Evolutionary conservation across 208 protist species (phyloP), one percentile per base, ranked within the genome.

Genomic region (Crithidia brevicula): DNA sequence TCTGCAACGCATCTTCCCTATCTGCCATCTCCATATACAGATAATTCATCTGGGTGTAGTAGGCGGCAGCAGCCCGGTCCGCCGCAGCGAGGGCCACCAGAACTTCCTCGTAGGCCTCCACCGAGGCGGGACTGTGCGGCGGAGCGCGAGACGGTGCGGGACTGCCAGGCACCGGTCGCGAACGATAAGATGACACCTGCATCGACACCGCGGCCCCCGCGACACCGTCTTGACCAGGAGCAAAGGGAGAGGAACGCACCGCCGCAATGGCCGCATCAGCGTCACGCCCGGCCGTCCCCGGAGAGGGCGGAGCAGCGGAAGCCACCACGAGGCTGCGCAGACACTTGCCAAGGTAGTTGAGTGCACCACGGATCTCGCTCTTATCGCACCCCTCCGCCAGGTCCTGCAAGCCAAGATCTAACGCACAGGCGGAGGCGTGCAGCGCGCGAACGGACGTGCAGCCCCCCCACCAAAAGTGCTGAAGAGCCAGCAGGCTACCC

Each of bases 381-480:
- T 67, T 78, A 47, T 73, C 54, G 33, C 74, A 85, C 33, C 53
- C 65, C 50, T 62, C 62, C 16, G 81, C 72, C 2, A 90, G 54
- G 42, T 86, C 60, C 22, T 38, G 40, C n/a, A 91, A 31, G 2
- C 67, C 46, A 15, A 58, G 10, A 25, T 60, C 40, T 20, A 94
- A 54, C 13, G 45, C 34, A 5, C 11, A 50, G 31, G 74, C 43
- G 4, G 70, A 60, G 4, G 33, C 3, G 40, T 77, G 65, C 54
- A 94, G 43, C 0, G 36, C 53, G 2, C 52, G 52, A 3, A 62
- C 73, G 2, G 74, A 34, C 9, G 46, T 43, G 59, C 82, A 79
- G 34, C 86, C 89, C 40, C 88, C 82, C 85, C 82, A 86, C 81
- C 84, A 86, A 56, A 94, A 88, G 30, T 72, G 60, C 42, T 92